These are phyloP conservation scores for Secale cereale DNA, from an alignment of 176 grass and related monocot species.

Conservation along the genomic window DNA sequence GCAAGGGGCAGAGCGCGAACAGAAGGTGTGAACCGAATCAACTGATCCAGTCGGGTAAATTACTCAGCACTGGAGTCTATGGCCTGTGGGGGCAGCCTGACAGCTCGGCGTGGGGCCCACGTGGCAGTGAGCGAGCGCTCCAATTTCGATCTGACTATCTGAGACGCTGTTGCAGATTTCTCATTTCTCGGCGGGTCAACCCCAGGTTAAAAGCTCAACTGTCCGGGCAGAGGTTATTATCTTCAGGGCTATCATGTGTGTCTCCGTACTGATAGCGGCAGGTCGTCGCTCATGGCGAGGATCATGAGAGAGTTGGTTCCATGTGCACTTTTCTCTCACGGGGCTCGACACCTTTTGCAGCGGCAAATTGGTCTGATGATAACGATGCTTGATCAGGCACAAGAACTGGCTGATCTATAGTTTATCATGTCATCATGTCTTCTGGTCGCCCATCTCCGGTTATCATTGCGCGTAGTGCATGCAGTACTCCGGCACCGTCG, in stretches of 20 bases:
- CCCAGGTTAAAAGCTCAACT: not conserved
- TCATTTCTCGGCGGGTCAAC: not conserved
- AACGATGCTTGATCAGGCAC: not conserved
- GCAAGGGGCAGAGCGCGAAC: not conserved
- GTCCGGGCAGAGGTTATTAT: not conserved
- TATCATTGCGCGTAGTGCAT: slow-evolving; percentile 59
- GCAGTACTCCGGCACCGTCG: slow-evolving; percentile 67
- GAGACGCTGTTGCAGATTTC: not conserved
- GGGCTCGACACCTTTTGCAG: slow-evolving; percentile 2
- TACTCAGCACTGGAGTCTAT: not conserved
- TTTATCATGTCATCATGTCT: not conserved
- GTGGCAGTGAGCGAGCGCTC: not conserved
- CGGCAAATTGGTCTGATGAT: slow-evolving; percentile 18
- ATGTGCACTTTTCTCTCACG: slow-evolving; percentile 40
- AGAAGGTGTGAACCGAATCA: not conserved
- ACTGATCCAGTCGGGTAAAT: not conserved
- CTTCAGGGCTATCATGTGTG: too few species aligned
- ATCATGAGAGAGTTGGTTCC: slow-evolving; percentile 48
- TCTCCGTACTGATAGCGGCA: not conserved
- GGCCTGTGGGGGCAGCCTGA: not conserved
- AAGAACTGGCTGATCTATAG: not conserved
- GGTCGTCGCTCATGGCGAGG: slow-evolving; percentile 14
- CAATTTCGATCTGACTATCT: too few species aligned
- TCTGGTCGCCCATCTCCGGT: not conserved
- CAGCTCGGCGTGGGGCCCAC: not conserved